These are phyloP conservation scores for Plantago elongata DNA, from an alignment of 257 asterid genomes.

Conservation along the genomic window DNA sequence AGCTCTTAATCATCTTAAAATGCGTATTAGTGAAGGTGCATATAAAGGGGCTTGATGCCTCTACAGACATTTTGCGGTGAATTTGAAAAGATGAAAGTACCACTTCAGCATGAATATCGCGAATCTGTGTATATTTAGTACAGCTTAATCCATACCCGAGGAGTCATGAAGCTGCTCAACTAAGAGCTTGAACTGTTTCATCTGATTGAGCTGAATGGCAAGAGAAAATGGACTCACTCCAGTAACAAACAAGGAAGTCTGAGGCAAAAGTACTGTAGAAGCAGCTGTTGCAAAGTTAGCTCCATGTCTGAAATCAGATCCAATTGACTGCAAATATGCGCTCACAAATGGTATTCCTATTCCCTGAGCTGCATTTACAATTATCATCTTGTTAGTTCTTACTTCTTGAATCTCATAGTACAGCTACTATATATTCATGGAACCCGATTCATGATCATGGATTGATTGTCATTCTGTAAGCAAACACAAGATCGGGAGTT, in stretches of 20 bases:
- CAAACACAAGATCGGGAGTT: no score
- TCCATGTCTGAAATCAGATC: conserved; percentile 72
- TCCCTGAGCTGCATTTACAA: conserved; percentile 58
- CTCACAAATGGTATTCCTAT: conserved; percentile 65
- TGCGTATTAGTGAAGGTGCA: no score
- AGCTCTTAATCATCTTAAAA: no score
- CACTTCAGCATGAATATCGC: neutral
- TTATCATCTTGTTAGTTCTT: neutral
- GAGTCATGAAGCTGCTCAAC: conserved; percentile 33
- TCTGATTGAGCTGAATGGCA: conserved; percentile 72
- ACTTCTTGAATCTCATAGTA: neutral
- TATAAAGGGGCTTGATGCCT: no score
- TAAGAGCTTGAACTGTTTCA: conserved; percentile 53
- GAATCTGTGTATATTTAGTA: no score
- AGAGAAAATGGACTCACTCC: conserved; percentile 81
- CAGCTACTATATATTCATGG: neutral
- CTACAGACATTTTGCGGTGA: neutral
- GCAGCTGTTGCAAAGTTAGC: conserved; percentile 79
- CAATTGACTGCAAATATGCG: conserved; percentile 70
- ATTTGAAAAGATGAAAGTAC: neutral
- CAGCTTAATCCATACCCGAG: conserved; percentile 24
- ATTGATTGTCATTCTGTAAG: no score
- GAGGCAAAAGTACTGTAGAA: conserved; percentile 64
- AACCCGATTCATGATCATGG: no score
- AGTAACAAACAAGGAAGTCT: conserved; percentile 56